phyloP scores from a whole-genome alignment of 768 basidiomycete species.

The Asterophora parasitica region DNA sequence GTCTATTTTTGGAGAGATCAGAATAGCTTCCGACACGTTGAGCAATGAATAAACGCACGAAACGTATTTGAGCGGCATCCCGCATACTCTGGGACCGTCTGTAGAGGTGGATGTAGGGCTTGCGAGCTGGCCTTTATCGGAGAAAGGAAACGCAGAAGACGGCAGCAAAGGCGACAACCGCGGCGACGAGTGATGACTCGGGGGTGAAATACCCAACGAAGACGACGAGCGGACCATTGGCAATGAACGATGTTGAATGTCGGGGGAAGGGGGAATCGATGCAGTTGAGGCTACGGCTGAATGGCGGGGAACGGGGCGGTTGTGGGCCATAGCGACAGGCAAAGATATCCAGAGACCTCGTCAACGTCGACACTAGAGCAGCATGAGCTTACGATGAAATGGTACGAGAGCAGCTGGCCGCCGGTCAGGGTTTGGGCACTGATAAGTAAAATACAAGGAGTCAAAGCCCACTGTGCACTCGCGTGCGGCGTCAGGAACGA shows the following conservation, averaged over 20 bases:
- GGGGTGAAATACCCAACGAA: slow-evolving; percentile 29
- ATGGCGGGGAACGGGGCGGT: slow-evolving; percentile 12
- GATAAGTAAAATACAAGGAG: slow-evolving; percentile 7
- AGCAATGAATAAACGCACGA: slow-evolving; percentile 47
- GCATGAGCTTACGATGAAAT: slow-evolving; percentile 1
- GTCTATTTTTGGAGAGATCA: slow-evolving; percentile 32
- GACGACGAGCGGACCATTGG: slow-evolving; percentile 55
- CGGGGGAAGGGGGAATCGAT: slow-evolving; percentile 24
- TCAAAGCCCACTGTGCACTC: too few species aligned
- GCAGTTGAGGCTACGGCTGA: slow-evolving; percentile 11
- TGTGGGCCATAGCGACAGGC: slow-evolving; percentile 15
- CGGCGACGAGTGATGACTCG: slow-evolving; percentile 34
- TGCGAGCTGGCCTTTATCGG: slow-evolving; percentile 34
- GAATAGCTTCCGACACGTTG: too few species aligned
- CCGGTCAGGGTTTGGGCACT: neutral
- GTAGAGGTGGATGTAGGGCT: slow-evolving; percentile 27
- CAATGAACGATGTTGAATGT: slow-evolving; percentile 61
- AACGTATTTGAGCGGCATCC: slow-evolving; percentile 75
- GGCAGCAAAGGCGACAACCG: slow-evolving; percentile 50
- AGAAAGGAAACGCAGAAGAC: slow-evolving; percentile 37
- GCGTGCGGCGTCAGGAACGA: too few species aligned
- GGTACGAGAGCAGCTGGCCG: slow-evolving; percentile 3
- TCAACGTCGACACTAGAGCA: slow-evolving; percentile 6
- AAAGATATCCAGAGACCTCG: neutral
- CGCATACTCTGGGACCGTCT: slow-evolving; percentile 54